These are phyloP conservation scores for Hibiscus tridactylites DNA, from an alignment of 345 rosid genomes.

Conservation along the genomic window DNA sequence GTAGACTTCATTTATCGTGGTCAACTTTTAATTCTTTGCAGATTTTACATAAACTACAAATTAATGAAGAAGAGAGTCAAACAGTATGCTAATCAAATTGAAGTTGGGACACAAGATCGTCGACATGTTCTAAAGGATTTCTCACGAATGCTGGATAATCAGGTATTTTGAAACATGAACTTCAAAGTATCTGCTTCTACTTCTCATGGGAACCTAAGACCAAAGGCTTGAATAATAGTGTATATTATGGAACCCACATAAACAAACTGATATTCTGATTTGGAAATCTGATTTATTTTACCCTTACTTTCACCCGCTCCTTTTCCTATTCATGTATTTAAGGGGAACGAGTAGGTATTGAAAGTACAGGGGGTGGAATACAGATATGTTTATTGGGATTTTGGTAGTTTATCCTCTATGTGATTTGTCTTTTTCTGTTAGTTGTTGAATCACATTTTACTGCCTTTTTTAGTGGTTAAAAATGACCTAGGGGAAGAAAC, in stretches of 20 bases:
- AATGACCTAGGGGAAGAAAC: background rate
- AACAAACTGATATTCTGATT: background rate
- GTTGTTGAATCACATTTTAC: background rate
- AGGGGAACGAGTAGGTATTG: background rate
- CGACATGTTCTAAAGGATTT: constrained; percentile 95
- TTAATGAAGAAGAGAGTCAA: constrained; percentile 90
- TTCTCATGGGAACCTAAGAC: background rate
- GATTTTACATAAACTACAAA: constrained; percentile 90
- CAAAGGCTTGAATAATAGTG: background rate
- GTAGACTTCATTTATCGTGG: background rate
- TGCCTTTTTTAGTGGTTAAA: background rate
- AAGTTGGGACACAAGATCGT: constrained; percentile 65
- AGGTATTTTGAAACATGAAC: constrained; percentile 34
- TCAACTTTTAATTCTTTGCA: constrained; percentile 21
- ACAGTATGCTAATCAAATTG: constrained; percentile 78
- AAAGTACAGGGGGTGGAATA: background rate
- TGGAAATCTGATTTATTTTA: background rate
- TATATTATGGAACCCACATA: background rate
- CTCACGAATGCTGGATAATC: constrained; percentile 92
- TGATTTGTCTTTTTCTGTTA: background rate
- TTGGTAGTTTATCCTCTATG: background rate
- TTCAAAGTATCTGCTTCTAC: background rate
- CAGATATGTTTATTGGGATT: background rate
- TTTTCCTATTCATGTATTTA: background rate
- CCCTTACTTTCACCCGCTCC: background rate